These are phyloP conservation scores for Chenopodium album DNA, from an alignment of 148 eudicot genomes.

Conservation along the genomic window DNA sequence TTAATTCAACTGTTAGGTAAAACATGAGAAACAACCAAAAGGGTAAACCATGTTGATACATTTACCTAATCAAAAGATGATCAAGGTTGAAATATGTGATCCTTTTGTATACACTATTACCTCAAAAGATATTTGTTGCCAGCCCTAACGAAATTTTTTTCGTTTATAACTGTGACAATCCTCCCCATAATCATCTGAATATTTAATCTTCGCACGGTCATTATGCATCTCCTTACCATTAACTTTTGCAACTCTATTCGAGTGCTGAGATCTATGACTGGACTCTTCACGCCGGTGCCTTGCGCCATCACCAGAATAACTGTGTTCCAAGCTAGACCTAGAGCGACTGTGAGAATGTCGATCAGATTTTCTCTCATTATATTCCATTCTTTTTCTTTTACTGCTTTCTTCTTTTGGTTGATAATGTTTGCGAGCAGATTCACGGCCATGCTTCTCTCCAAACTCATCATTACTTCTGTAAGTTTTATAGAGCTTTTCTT, in stretches of 20 bases:
- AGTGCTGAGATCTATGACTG: constrained; percentile 28
- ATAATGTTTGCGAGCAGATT: constrained; percentile 19
- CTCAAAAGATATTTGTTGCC: constrained; percentile 34
- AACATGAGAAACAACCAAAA: constrained; percentile 25
- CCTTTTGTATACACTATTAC: constrained; percentile 48
- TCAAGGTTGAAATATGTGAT: constrained; percentile 20
- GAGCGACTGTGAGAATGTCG: constrained; percentile 31
- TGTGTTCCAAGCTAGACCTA: constrained; percentile 34
- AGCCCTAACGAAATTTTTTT: constrained; percentile 45
- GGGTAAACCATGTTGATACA: constrained; percentile 28
- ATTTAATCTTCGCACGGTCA: constrained; percentile 37
- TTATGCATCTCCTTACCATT: constrained; percentile 21
- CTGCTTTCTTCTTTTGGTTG: constrained; percentile 23
- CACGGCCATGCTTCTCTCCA: constrained; percentile 32
- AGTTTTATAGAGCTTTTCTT: constrained; percentile 33
- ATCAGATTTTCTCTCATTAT: constrained; percentile 28
- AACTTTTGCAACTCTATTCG: constrained; percentile 27
- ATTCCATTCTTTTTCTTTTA: constrained; percentile 31
- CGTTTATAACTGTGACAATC: constrained; percentile 39
- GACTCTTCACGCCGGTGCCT: constrained; percentile 30
- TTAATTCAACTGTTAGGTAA: constrained; percentile 23
- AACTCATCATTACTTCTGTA: constrained; percentile 28
- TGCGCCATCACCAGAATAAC: constrained; percentile 30
- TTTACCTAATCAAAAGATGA: constrained; percentile 23
- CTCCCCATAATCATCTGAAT: constrained; percentile 36